phyloP scores from a whole-genome alignment of 345 rosid species.

The Citrus reticulata region DNA sequence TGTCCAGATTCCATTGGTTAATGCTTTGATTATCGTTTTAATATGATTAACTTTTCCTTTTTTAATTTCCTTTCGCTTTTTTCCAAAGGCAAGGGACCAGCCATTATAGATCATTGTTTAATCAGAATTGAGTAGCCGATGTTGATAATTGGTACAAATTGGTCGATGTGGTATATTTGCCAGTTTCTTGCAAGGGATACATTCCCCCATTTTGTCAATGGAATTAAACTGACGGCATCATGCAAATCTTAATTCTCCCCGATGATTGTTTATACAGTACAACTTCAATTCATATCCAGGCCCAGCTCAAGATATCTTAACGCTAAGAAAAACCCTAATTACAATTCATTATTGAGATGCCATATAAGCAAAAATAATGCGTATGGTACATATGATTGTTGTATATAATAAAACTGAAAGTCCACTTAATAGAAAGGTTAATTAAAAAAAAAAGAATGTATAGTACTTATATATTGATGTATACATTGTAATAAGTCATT shows the following conservation, averaged over 20 bases:
- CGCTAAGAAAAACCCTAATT: background rate
- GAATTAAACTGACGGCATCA: background rate
- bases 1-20: constrained; percentile 22
- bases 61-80: constrained; percentile 13
- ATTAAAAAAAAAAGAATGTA: background rate
- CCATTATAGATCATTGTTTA: background rate
- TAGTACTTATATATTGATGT: no score
- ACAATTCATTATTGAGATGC: background rate
- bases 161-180: background rate
- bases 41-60: background rate
- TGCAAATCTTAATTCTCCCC: no score
- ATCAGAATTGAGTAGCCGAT: background rate
- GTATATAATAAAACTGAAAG: background rate
- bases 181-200: background rate
- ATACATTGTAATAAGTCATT: no score
- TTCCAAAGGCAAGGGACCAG: constrained; percentile 36
- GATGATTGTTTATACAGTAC: no score
- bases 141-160: background rate
- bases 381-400: background rate
- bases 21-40: background rate
- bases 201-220: background rate
- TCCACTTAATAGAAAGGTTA: background rate
- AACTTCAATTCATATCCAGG: no score
- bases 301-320: no score
- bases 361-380: background rate